Evolutionary conservation across 306 rosid species (phyloP).

Genomic region (Datisca glomerata): DNA sequence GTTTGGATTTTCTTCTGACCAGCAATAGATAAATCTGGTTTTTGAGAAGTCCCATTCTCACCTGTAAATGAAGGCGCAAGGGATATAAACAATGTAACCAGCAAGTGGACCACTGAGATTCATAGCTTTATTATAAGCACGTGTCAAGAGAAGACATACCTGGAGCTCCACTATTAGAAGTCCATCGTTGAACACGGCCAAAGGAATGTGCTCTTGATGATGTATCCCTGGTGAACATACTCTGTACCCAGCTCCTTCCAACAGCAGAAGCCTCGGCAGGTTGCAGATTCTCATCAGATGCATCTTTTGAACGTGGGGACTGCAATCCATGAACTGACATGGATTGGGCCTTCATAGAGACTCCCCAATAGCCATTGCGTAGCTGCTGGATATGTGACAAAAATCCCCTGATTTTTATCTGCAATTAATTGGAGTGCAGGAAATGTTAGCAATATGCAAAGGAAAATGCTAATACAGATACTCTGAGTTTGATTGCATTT

Average conservation of each 20-base stretch:
- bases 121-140: too few relatives aligned
- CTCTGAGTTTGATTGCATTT: not conserved
- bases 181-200: conserved; percentile 77
- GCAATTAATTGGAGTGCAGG: conserved; percentile 20
- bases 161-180: conserved; percentile 61
- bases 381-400: conserved; percentile 80
- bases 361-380: conserved; percentile 76
- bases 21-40: conserved; percentile 52
- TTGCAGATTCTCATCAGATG: conserved; percentile 67
- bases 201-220: conserved; percentile 67
- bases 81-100: not conserved
- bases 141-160: conserved; percentile 28
- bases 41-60: conserved; percentile 69
- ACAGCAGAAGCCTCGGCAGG: conserved; percentile 81
- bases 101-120: not conserved
- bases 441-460: conserved; percentile 6
- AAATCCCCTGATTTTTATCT: conserved; percentile 93
- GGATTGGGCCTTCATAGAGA: conserved; percentile 58
- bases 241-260: conserved; percentile 98
- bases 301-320: conserved; percentile 74
- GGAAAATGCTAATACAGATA: conserved; percentile 13
- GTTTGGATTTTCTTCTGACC: conserved; percentile 94
- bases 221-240: conserved; percentile 87
- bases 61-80: conserved; percentile 25
- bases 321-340: conserved; percentile 48